phyloP scores from a whole-genome alignment of 2,329 filamentous ascomycete species.

The Claviceps sp. region DNA sequence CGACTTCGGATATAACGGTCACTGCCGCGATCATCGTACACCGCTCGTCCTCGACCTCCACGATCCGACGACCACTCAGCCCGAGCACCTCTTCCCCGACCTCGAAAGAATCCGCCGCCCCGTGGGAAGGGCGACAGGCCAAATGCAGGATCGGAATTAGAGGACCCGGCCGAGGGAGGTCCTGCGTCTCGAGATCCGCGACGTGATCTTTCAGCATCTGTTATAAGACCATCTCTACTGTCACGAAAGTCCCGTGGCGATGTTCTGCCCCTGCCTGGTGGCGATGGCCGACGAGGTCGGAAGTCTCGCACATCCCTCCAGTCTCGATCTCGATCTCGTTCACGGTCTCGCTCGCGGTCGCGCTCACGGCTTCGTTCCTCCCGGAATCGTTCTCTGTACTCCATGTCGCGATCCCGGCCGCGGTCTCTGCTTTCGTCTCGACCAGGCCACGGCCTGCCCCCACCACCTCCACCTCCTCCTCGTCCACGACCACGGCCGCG shows the following conservation, averaged over 20 bases:
- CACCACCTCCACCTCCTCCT: slow-evolving; percentile 40
- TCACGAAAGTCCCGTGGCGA: slow-evolving; percentile 56
- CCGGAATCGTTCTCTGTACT: slow-evolving; percentile 5
- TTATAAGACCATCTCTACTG: slow-evolving; percentile 41
- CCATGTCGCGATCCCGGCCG: slow-evolving; percentile 15
- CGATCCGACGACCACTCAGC: slow-evolving; percentile 29
- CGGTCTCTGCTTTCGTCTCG: slow-evolving; percentile 50
- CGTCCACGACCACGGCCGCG: slow-evolving; percentile 28
- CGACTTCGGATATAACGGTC: slow-evolving; percentile 52
- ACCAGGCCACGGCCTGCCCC: slow-evolving; percentile 40
- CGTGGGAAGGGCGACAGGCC: slow-evolving; percentile 36
- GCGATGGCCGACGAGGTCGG: slow-evolving; percentile 42
- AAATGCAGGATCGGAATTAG: slow-evolving; percentile 54
- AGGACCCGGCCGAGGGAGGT: slow-evolving; percentile 57
- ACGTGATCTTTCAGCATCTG: slow-evolving; percentile 54
- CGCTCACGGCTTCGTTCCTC: slow-evolving; percentile 37
- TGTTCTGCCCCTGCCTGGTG: slow-evolving; percentile 45
- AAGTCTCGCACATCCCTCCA: slow-evolving; percentile 28
- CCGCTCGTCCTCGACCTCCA: slow-evolving; percentile 43
- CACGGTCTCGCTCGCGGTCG: slow-evolving; percentile 35
- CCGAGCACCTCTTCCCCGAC: slow-evolving; percentile 35
- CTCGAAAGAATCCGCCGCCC: slow-evolving; percentile 41
- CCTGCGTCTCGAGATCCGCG: slow-evolving; percentile 57
- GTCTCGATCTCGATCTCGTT: slow-evolving; percentile 38
- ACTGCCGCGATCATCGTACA: slow-evolving; percentile 44